Evolutionary conservation across 164 flowering plant species (phyloP), one percentile per base, ranked within the genome.

Genomic region (Cinnamomum chago): DNA sequence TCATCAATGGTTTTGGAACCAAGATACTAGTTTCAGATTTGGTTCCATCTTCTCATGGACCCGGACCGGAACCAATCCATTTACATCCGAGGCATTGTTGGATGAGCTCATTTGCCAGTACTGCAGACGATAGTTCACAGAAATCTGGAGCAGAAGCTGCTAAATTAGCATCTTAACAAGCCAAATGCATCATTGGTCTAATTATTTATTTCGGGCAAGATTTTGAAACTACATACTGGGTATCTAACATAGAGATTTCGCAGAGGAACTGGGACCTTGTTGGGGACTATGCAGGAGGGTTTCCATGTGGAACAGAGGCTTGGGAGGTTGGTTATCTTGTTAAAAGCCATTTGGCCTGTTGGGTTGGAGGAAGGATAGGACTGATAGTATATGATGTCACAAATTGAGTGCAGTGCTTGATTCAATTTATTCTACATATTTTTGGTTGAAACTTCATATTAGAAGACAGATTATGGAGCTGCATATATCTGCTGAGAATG

Each of bases 191-290:
- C 27, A 84, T 88, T 62, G 98, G 98, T 5, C 98, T 97, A 51
- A 86, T 96, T 35, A 85, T 95, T 28, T 86, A 97, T 73, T 89
- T 95, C 5, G 97, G 97, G 1, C 91, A 98, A 98, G 98, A 93
- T 80, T 95, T 92, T 68, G 97, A 95, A 84, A 96, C 97, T 24
- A 76, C 92, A 30, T 94, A 94, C 82, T 92, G 80, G 5, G 35
- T 81, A 96, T 27, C n/a, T 88, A 62, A 86, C 93, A 0, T 98
- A 95, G 79, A 97, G 94, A 13, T 89, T 89, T 67, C 87, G 91
- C 28, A 86, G 97, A 73, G 99, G 97, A 51, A 78, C 92, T 30
- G 5, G 35, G 20, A 93, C 99, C 3, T 75, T 93, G 79, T 58
- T 73, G 99, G 98, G 23, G 76, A 97, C 4, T 95, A 95, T 73